Base-by-base conservation (phyloP, 2,329 filamentous ascomycete species). In the Trichocomaceae sp. region DNA sequence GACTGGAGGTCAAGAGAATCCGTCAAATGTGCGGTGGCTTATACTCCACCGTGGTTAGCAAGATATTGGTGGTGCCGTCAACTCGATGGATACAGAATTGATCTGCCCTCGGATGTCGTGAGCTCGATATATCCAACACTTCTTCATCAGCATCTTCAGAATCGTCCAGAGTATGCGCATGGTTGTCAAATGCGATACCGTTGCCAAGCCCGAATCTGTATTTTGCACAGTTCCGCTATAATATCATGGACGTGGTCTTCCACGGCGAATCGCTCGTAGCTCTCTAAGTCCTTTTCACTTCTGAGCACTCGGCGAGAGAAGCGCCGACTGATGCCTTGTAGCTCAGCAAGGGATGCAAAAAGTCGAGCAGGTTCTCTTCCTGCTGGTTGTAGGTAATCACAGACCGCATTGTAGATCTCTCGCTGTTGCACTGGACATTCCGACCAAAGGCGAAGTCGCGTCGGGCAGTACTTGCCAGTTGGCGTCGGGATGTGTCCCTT, bases 401-500 rank as follows among this genome's bases (percentile, higher is more conserved):
- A 56, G 19, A 68, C 59, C 17, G 49, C 35, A 8, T 56, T 35
- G 33, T 63, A 65, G 9, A 67, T 58, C 17, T 59, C 50, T 52
- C 55, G 47, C 52, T 66, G 58, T 41, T 57, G 17, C 9, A 13
- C 35, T 55, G 56, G 33, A 48, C 60, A 68, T 33, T 64, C 59
- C 12, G 50, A 47, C 64, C 60, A 68, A 19, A 20, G 44, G 26
- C 53, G 46, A 19, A 67, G 56, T 48, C 55, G 50, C 23, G 39
- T 58, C 7, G 61, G 66, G 53, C 62, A 68, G 47, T 60, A 57
- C 54, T 66, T 66, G 20, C 61, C 61, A 7, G 50, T 61, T 9
- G 61, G 64, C 37, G 52, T 20, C 1, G 60, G 57, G 31, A 64
- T 65, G 52, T 57, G 57, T n/a, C 61, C 61, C 31, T 59, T 63